Percentiles rank a stretch among this genome's conserved stretches.
Conservation (phyloP, 805 yeast genomes). For the Wickerhamia fluorescens region DNA sequence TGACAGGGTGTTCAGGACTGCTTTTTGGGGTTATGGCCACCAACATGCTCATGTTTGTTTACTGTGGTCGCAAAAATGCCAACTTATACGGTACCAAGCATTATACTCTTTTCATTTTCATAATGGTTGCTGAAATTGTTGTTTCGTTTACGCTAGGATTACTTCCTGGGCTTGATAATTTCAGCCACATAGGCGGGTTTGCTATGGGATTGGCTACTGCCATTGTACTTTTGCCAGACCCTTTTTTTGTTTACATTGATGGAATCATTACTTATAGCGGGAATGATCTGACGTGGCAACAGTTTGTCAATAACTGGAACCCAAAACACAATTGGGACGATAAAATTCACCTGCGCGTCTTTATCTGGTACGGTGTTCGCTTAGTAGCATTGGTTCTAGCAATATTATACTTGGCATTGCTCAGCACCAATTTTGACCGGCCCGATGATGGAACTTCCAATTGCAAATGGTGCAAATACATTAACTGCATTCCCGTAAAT, state of each 20-base stretch:
- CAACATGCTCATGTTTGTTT: conserved; percentile 48
- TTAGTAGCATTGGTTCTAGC: conserved; percentile 37
- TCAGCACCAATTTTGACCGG: conserved; percentile 40
- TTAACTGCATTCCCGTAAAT: conserved; percentile 62
- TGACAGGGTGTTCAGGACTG: conserved; percentile 68
- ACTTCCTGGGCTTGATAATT: conserved; percentile 69
- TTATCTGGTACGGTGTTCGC: conserved; percentile 48
- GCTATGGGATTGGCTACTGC: conserved; percentile 51
- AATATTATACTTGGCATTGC: conserved; percentile 42
- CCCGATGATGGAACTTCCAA: conserved; percentile 34
- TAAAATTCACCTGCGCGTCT: conserved; percentile 33
- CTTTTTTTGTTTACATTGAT: conserved; percentile 38
- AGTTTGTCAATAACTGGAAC: conserved; percentile 33
- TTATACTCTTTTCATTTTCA: conserved; percentile 39
- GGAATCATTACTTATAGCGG: conserved; percentile 32
- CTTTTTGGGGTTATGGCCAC: conserved; percentile 63
- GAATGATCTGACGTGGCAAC: conserved; percentile 22
- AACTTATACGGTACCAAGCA: conserved; percentile 38
- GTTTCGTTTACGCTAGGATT: conserved; percentile 57
- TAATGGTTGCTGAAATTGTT: conserved; percentile 50
- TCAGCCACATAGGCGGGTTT: conserved; percentile 72
- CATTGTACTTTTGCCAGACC: conserved; percentile 47
- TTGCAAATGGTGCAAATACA: conserved; percentile 69
- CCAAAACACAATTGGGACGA: conserved; percentile 27
- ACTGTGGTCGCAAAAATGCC: conserved; percentile 44